These are phyloP conservation scores for Ceratopteris richardii DNA, from an alignment of 75 land plant species.

Conservation along the genomic window DNA sequence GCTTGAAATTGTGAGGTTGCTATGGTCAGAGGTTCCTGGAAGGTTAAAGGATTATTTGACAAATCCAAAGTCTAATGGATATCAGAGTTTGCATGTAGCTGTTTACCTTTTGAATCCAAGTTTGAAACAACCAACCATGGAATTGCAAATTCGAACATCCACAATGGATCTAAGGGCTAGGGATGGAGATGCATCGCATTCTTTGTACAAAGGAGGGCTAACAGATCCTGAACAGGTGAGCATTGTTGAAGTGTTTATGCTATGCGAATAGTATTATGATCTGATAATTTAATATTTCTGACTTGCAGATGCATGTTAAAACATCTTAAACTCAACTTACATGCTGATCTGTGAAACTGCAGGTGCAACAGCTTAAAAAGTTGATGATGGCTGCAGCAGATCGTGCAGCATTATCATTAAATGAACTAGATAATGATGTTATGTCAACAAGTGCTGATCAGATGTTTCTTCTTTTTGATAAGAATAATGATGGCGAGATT, in stretches of 20 bases:
- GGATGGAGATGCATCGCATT: slow-evolving; percentile 89
- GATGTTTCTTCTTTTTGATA: slow-evolving; percentile 76
- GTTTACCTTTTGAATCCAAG: slow-evolving; percentile 50
- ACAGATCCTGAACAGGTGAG: slow-evolving; percentile 89
- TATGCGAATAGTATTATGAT: not conserved
- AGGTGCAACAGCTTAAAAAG: slow-evolving; percentile 80
- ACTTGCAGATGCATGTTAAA: not conserved
- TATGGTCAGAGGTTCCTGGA: slow-evolving; percentile 76
- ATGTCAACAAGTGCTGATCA: slow-evolving; percentile 18
- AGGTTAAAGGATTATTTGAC: slow-evolving; percentile 90
- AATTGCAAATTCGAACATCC: slow-evolving; percentile 82
- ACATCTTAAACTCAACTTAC: not conserved
- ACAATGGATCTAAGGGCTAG: slow-evolving; percentile 78
- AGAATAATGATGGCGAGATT: slow-evolving; percentile 91
- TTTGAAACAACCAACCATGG: slow-evolving; percentile 55
- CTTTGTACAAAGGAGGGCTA: slow-evolving; percentile 92
- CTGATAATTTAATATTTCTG: not conserved
- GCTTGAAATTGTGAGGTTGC: slow-evolving; percentile 44
- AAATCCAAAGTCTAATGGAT: slow-evolving; percentile 84
- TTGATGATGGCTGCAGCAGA: slow-evolving; percentile 97
- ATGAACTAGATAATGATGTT: slow-evolving; percentile 46
- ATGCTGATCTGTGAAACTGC: slow-evolving; percentile 6
- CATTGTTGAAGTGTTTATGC: no score
- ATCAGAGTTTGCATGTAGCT: slow-evolving; percentile 80
- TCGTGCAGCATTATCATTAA: slow-evolving; percentile 68